These are phyloP conservation scores for Pseudisothecium myosuroides DNA, from an alignment of 225 moss, liverwort and hornwort genomes.

Conservation along the genomic window DNA sequence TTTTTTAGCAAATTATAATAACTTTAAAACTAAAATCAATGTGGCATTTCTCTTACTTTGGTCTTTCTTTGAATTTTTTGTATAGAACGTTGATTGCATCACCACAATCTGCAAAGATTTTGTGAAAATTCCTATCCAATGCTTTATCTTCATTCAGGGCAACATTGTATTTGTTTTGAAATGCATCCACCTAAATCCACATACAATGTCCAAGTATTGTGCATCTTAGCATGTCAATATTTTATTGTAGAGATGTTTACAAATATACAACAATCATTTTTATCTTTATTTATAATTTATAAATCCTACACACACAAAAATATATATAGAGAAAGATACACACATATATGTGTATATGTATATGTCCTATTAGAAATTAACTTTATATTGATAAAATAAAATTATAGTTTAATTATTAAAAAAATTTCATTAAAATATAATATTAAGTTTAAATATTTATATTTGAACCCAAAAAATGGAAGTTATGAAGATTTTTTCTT, in stretches of 20 bases:
- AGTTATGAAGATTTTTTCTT: background rate
- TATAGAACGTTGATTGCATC: conserved; percentile 63
- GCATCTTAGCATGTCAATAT: background rate
- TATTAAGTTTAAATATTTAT: no score
- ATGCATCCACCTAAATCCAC: conserved; percentile 41
- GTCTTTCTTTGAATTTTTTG: conserved; percentile 64
- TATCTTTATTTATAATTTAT: no score
- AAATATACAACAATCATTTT: background rate
- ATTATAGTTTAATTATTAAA: no score
- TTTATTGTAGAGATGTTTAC: background rate
- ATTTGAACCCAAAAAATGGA: background rate
- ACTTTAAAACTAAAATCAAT: background rate
- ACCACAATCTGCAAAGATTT: conserved; percentile 57
- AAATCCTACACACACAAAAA: no score
- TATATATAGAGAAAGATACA: no score
- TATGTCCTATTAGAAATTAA: no score
- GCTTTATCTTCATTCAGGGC: conserved; percentile 49
- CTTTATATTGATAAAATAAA: background rate
- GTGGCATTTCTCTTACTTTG: conserved; percentile 16
- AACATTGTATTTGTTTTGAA: conserved; percentile 38
- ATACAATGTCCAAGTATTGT: background rate
- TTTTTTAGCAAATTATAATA: background rate
- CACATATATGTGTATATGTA: background rate
- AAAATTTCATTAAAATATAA: no score
- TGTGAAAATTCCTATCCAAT: conserved; percentile 66